Base-by-base conservation (phyloP, 106 monocot species). In the Dendrobium nobile region DNA sequence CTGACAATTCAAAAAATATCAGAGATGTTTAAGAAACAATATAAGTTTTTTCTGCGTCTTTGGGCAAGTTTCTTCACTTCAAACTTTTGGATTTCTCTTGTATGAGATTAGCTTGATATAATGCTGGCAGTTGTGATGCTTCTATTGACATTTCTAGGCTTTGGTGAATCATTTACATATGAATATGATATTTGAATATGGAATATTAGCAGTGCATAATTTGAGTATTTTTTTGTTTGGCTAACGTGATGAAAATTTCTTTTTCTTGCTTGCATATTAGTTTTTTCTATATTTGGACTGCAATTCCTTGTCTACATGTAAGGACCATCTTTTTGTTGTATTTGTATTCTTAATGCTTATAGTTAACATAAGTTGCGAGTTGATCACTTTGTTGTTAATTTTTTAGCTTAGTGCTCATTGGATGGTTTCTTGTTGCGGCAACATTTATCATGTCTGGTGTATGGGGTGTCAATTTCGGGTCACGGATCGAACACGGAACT, bases 341-440 rank as follows among this genome's bases (percentile, higher is more conserved):
- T 68, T 31, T 13, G 7, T 33, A 64, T 64, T 64, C 9, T 13
- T 31, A 13, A 31, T 68, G 68, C 68, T 33, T 68, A 11, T 68
- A 4, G 59, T 59, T 9, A 8, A 27, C 31, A 68, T 26, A 68
- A 68, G 68, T 68, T 68, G 42, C 78, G 80, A 13, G 4, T 79
- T n/a, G 47, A 59, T 33, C 68, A 31, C 31, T 68, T 68, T 68
- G 27, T 33, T 68, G 68, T 68, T 68, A 68, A 68, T 11, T 7
- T 75, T 92, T 82, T 87, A 99, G 99, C 37, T 80, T 95, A 68
- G 88, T 93, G 24, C 7, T 99, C 16, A 67, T 91, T 67, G 99
- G 93, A 80, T 99, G 99, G 99, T 67, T 99, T 80, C 86, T 99
- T 56, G 87, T 99, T 61, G 77, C 95, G 0, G 93, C 81, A 40